Evolutionary conservation across 2,329 filamentous ascomycete species (phyloP), one percentile per base, ranked within the genome.

Genomic region (Sphaerostilbella broomeana): DNA sequence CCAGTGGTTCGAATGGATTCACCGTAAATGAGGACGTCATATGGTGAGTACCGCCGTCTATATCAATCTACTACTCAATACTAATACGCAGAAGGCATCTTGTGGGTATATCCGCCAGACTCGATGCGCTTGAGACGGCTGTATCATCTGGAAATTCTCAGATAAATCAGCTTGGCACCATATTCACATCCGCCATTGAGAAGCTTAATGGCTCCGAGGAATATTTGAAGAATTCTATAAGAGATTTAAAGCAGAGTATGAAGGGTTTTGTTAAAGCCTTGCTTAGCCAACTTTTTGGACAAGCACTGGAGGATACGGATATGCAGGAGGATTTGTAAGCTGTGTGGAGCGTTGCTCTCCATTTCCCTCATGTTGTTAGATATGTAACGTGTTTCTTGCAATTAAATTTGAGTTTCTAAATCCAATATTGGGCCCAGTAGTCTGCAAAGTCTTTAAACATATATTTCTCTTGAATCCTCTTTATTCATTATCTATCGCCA

Each of bases 191-290:
- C n/a, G n/a, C 17, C 9, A 40, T 40, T 29, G n/a, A 20, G 6
- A 24, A 29, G 6, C n/a, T n/a, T n/a, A n/a, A 12, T 17, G 22
- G 31, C 18, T 5, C 24, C 6, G 11, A 21, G 16, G 19, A 17
- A 9, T n/a, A n/a, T 29, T 35, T 15, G n/a, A 29, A 28, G 10
- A 6, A n/a, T 21, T n/a, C 25, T 10, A 35, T 42, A 9, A 22
- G 31, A 30, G 18, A 38, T 6, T 37, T 46, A 8, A 42, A 25
- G 24, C 18, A 38, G 17, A 35, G 21, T 18, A 18, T 45, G 5
- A 41, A 42, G 16, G 39, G 30, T 11, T 37, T 45, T 21, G 8
- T 38, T 16, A 22, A 32, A 17, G 27, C 31, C 13, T 32, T 45
- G n/a, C 20, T 45, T 11, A 30, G 25, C 11, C 26, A 36, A 17